Conservation (phyloP, 1,284 basidiomycete genomes). For the Neolentinus lepideus region DNA sequence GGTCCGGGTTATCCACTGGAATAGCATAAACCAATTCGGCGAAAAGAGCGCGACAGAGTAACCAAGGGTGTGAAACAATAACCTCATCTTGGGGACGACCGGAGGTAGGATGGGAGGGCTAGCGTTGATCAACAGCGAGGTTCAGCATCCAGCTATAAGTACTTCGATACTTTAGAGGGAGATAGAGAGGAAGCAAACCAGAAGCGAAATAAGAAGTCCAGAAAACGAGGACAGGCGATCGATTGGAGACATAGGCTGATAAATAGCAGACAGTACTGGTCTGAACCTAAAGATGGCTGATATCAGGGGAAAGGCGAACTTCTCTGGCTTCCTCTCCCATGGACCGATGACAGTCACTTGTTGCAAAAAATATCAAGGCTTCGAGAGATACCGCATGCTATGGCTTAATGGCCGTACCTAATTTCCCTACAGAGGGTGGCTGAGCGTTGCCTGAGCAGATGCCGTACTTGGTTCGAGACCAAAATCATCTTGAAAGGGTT, state of each 20-base stretch:
- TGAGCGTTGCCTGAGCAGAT: background rate
- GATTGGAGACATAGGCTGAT: background rate
- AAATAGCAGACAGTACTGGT: background rate
- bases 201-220: background rate
- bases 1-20: background rate
- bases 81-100: background rate
- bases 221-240: background rate
- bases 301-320: background rate
- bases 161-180: background rate
- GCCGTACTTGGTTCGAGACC: background rate
- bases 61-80: background rate
- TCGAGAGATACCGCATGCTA: background rate
- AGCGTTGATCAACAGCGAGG: background rate
- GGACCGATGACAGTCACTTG: background rate
- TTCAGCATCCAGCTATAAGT: background rate
- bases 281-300: background rate
- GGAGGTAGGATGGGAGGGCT: background rate
- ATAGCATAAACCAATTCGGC: background rate
- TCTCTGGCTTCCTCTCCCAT: background rate
- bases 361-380: background rate
- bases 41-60: background rate
- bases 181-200: background rate
- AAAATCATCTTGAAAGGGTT: slow-evolving; percentile 2
- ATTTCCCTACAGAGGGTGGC: background rate
- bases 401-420: background rate